A percentile compares a stretch with the other conserved stretches of the same genome.
Evolutionary conservation across 306 rosid species (phyloP).

Genomic region (Oxytropis ochrocephala): DNA sequence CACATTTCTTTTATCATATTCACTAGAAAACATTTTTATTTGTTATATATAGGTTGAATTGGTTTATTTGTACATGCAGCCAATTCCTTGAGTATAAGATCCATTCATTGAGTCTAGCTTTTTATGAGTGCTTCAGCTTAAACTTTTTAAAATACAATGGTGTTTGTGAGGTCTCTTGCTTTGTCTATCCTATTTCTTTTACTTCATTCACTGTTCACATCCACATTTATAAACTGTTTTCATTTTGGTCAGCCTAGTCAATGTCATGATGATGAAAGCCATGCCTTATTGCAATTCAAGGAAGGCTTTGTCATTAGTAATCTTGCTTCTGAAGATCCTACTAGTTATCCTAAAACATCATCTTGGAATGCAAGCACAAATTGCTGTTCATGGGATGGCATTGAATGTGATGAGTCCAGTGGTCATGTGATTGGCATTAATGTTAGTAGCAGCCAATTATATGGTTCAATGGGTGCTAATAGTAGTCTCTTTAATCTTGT

Average conservation of each 20-base stretch:
- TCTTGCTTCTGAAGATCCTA: neutral
- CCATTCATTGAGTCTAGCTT: no score
- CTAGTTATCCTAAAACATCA: conserved; percentile 17
- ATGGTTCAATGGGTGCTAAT: conserved; percentile 3
- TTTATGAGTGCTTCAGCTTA: no score
- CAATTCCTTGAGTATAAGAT: no score
- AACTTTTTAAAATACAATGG: neutral
- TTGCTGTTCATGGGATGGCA: conserved; percentile 29
- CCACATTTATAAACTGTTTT: neutral
- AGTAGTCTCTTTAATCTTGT: neutral
- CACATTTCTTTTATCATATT: no score
- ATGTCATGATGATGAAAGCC: conserved; percentile 15
- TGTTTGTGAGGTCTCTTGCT: neutral
- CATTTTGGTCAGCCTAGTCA: neutral
- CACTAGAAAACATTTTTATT: no score
- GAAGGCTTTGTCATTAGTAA: neutral
- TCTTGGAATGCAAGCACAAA: conserved; percentile 19
- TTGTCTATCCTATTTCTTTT: neutral
- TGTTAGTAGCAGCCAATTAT: conserved; percentile 15
- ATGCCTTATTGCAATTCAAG: conserved; percentile 21
- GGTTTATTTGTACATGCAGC: no score
- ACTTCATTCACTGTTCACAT: neutral
- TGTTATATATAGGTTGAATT: no score
- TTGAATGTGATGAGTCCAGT: conserved; percentile 15
- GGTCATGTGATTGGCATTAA: conserved; percentile 11